Conservation (phyloP, 1,284 basidiomycete species). For the Pseudozyma sp. region DNA sequence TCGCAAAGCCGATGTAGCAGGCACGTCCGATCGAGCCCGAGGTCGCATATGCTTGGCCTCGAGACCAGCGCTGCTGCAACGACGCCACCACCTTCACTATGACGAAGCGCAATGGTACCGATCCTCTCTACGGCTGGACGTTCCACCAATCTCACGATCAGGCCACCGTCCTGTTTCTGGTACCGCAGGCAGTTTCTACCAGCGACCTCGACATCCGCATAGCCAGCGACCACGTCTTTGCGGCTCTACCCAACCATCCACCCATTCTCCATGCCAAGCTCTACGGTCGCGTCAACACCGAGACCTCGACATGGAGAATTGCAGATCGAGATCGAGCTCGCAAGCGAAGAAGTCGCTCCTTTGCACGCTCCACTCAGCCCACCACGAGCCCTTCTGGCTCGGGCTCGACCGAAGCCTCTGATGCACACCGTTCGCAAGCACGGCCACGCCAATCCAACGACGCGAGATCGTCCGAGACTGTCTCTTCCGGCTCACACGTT, state of each 20-base stretch:
- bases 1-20: slow-evolving; percentile 5
- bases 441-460: not conserved
- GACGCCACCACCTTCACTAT: slow-evolving; percentile 9
- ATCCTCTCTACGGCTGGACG: slow-evolving; percentile 52
- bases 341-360: slow-evolving; percentile 37
- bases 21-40: not conserved
- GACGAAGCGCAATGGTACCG: slow-evolving; percentile 11
- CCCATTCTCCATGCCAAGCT: slow-evolving; percentile 57
- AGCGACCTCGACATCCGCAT: slow-evolving; percentile 52
- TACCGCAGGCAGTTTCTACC: slow-evolving; percentile 36
- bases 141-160: slow-evolving; percentile 60
- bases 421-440: not conserved
- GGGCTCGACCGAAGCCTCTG: slow-evolving; percentile 11
- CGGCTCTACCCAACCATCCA: slow-evolving; percentile 41
- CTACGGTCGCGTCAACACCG: slow-evolving; percentile 51
- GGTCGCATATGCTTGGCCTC: not conserved
- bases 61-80: not conserved
- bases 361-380: slow-evolving; percentile 18
- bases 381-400: slow-evolving; percentile 24
- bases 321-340: slow-evolving; percentile 41
- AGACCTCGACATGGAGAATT: slow-evolving; percentile 57
- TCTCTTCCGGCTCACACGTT: slow-evolving; percentile 16
- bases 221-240: slow-evolving; percentile 45
- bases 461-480: slow-evolving; percentile 11
- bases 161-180: slow-evolving; percentile 61